Evolutionary conservation across 2,329 filamentous ascomycete species (phyloP), one percentile per base, ranked within the genome.

Genomic region (Trichoderma sp.): DNA sequence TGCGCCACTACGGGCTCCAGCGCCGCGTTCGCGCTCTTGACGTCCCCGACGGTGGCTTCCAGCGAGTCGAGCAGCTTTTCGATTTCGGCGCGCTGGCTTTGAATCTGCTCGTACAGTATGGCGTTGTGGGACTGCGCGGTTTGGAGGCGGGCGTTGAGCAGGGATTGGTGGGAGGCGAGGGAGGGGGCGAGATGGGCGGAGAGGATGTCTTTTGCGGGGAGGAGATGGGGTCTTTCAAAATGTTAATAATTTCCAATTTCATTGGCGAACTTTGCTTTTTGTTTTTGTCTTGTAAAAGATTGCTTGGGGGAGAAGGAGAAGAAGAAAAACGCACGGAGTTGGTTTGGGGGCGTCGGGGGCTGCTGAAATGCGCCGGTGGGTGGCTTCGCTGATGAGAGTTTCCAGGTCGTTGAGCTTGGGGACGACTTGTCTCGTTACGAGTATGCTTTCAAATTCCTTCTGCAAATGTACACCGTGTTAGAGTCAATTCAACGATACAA

Each of bases 331-430:
- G 73, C 81, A 87, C 86, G 86, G 85, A 51, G 82, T 80, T 6
- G 85, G 85, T n/a, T 80, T 74, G 30, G 75, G 73, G 7, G 76
- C 77, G 14, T 75, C 70, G 66, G 69, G 69, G 65, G 74, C 73
- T 51, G 74, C 71, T 15, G 74, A 70, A 12, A 72, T 73, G 21
- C 79, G 76, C 4, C 78, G 76, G 14, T 67, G 73, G 28, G 81
- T 81, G 6, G 89, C 89, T 67, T 88, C 86, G 71, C 79, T 81
- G 64, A 89, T 83, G 15, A 91, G 82, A 30, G 75, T 80, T 76
- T 91, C 89, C 7, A 91, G 83, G 78, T 87, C 85, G 78, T 91
- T 91, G 11, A 91, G 82, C 73, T 85, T 85, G 51, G 82, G 81
- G 3, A 91, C 84, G 14, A 90, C 88, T 58, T 84, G 81, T 72